phyloP scores from a whole-genome alignment of 306 rosid species.

The Prunus fruticosa region DNA sequence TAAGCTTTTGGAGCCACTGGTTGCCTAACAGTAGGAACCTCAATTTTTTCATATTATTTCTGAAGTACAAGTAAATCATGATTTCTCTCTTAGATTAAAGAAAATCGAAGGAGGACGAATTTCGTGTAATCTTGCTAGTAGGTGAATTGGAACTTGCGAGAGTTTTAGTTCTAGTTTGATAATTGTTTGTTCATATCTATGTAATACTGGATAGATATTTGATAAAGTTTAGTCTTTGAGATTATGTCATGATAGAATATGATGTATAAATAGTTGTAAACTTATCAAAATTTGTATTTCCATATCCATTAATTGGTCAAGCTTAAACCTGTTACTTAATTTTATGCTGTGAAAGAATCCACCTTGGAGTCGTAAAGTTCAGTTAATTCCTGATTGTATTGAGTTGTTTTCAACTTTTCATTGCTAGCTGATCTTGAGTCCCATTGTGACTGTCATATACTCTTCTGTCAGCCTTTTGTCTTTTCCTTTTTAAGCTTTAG shows the following conservation, averaged over 20 bases:
- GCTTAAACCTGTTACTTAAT: background rate
- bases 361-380: background rate
- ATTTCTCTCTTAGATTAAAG: no score
- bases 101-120: background rate
- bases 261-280: background rate
- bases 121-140: background rate
- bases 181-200: background rate
- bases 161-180: background rate
- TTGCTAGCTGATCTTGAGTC: background rate
- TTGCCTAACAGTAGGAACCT: no score
- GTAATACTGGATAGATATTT: background rate
- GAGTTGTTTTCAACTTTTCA: background rate
- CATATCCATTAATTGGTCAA: background rate
- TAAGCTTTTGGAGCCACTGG: no score
- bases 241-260: background rate
- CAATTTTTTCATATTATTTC: no score
- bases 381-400: background rate
- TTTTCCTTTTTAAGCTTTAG: background rate
- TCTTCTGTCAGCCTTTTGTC: background rate
- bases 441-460: background rate
- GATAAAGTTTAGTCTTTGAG: background rate
- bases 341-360: background rate
- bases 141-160: background rate
- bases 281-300: background rate
- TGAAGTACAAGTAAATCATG: no score